phyloP scores from a whole-genome alignment of 192 early-diverging fungal species.

The Glomus cerebriforme region DNA sequence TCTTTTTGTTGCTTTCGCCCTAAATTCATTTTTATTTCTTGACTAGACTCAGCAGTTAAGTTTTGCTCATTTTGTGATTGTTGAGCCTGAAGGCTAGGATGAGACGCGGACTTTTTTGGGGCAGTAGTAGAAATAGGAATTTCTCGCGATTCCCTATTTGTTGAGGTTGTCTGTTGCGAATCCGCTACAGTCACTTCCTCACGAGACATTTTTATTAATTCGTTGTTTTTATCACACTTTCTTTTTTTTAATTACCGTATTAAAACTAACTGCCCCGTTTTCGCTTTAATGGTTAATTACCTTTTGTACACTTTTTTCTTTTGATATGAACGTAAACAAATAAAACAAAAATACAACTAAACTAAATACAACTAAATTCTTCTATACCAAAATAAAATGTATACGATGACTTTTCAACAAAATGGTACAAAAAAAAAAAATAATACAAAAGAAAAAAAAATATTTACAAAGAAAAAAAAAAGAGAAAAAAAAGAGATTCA shows the following conservation, averaged over 20 bases:
- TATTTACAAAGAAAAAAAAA: neutral
- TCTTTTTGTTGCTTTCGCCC: neutral
- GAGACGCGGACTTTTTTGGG: constrained; percentile 10
- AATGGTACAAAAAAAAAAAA: neutral
- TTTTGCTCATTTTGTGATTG: constrained; percentile 14
- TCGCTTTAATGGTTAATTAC: neutral
- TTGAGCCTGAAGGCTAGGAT: constrained; percentile 13
- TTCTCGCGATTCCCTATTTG: constrained; percentile 21
- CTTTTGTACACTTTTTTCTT: neutral
- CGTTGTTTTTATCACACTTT: neutral
- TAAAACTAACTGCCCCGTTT: constrained; percentile 7
- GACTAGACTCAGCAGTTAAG: constrained; percentile 21
- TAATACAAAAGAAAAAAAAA: constrained; percentile 3
- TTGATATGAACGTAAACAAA: neutral
- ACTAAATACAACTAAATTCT: neutral
- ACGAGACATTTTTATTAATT: constrained; percentile 19
- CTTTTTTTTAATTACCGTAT: neutral
- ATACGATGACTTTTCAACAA: neutral
- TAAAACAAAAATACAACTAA: neutral
- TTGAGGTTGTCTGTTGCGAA: constrained; percentile 1
- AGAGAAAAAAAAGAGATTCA: neutral
- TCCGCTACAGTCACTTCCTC: constrained; percentile 13
- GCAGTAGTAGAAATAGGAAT: constrained; percentile 4
- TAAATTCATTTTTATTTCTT: constrained; percentile 25
- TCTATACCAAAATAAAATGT: neutral